A percentile compares a stretch with the other conserved stretches of the same genome.
Evolutionary conservation across 2,329 filamentous ascomycete genomes (phyloP).

Genomic region (Aspergillus sp.): DNA sequence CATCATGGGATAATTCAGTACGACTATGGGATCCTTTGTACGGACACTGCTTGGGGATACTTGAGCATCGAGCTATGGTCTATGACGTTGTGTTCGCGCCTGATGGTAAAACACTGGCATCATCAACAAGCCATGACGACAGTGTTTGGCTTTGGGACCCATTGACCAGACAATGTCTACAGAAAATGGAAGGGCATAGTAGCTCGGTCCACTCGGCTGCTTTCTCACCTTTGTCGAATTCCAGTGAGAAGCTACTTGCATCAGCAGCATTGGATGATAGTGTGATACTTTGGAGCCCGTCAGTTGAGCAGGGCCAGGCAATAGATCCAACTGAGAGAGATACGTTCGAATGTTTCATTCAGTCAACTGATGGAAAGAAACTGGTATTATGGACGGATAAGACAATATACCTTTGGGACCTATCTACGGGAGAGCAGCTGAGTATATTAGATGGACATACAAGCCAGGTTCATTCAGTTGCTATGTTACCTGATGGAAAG

Average conservation of each 20-base stretch:
- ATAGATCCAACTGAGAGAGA: background rate
- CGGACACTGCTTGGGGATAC: too few species aligned
- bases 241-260: background rate
- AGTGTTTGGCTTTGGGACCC: slow-evolving; percentile 11
- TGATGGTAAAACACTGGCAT: slow-evolving; percentile 17
- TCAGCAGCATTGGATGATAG: background rate
- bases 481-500: background rate
- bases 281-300: background rate
- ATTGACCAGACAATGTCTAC: background rate
- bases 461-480: too few species aligned
- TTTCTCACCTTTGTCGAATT: background rate
- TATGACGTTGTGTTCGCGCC: slow-evolving; percentile 6
- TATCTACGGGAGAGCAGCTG: too few species aligned
- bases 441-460: too few species aligned
- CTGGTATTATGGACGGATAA: too few species aligned
- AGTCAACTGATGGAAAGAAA: too few species aligned
- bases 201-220: background rate
- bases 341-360: background rate
- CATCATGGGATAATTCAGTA: too few species aligned
- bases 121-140: slow-evolving; percentile 6
- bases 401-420: too few species aligned
- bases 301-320: background rate
- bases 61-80: rapidly evolving
- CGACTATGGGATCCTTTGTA: too few species aligned
- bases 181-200: background rate